These are phyloP conservation scores for Diplodia corticola DNA, from an alignment of 2,329 filamentous ascomycete species.

Conservation along the genomic window DNA sequence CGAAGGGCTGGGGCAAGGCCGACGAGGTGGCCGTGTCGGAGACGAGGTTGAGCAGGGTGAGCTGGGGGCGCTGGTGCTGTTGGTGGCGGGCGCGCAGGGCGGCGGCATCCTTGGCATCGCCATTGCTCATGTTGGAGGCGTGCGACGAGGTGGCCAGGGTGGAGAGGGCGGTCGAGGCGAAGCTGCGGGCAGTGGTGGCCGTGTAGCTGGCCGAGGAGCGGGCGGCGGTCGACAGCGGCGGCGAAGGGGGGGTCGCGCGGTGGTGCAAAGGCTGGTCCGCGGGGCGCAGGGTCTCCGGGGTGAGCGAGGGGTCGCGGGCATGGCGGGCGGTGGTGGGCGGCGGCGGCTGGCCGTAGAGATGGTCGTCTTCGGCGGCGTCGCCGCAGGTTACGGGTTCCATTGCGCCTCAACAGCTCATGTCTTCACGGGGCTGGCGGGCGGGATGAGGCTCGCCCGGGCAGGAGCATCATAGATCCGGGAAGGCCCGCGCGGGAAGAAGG, in stretches of 20 bases:
- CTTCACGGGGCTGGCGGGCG: background rate
- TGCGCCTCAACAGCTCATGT: slow-evolving; percentile 18
- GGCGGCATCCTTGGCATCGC: slow-evolving; percentile 13
- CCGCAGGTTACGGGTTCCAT: slow-evolving; percentile 20
- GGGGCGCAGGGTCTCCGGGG: background rate
- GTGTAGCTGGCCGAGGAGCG: slow-evolving; percentile 22
- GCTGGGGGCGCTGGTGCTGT: slow-evolving; percentile 33
- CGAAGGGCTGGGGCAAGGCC: slow-evolving; percentile 40
- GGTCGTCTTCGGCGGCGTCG: slow-evolving; percentile 21
- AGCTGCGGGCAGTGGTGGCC: slow-evolving; percentile 21
- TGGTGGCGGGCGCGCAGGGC: background rate
- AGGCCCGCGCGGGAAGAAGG: background rate
- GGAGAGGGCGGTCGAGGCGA: slow-evolving; percentile 20
- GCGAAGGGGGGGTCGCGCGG: slow-evolving; percentile 14
- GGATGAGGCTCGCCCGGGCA: background rate
- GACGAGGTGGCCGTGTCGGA: slow-evolving; percentile 42
- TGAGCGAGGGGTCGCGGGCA: background rate
- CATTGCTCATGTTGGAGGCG: slow-evolving; percentile 18
- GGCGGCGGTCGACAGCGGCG: slow-evolving; percentile 16
- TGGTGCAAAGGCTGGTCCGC: background rate
- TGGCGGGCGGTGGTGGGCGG: background rate
- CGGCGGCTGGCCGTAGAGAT: slow-evolving; percentile 25
- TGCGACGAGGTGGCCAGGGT: slow-evolving; percentile 18
- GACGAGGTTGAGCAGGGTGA: slow-evolving; percentile 40
- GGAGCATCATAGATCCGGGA: slow-evolving; percentile 16